Evolutionary conservation across 495 filamentous ascomycete genomes (phyloP), one percentile per base, ranked within the genome.

Genomic region (Lindgomyces ingoldianus): DNA sequence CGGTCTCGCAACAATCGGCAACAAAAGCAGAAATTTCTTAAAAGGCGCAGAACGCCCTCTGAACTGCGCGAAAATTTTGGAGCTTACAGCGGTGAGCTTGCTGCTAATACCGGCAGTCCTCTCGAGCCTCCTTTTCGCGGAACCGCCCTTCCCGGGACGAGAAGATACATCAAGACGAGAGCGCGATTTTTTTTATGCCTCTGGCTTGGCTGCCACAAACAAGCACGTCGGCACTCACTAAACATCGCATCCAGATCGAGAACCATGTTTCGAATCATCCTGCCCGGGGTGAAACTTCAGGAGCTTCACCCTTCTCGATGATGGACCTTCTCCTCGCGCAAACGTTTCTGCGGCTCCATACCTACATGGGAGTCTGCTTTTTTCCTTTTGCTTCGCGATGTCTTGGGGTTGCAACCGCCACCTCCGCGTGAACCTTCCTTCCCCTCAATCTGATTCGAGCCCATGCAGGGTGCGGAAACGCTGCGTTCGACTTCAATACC

Each of bases 181-280:
- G 66, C 66, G 66, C 61, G 66, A 65, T 69, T 69, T 69, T 64
- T 64, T 62, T 44, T 25, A 48, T 42, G 30, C 49, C 57, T 46
- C 12, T 24, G 18, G 8, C 56, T 64, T 64, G 66, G 54, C 66
- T 50, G 60, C 60, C 41, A 27, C 45, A n/a, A 54, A 57, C 30
- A 44, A 60, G 47, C 63, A 46, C 48, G 18, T 55, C 56, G 50
- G 29, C 33, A 39, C 33, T 39, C 0, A 18, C 52, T 45, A 49
- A 64, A 58, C 46, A 58, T 30, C 14, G 49, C 41, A 41, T 53
- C 39, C 12, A 46, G 12, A 16, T 46, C 54, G 49, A 58, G 24
- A 45, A 54, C 46, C 61, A 36, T 52, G 62, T 65, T 65, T 65
- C 62, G 62, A 65, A 59, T 65, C 62, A 29, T 29, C 46, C 24